Evolutionary conservation across 2,329 filamentous ascomycete genomes (phyloP).

Genomic region (Colletotrichum karsti): DNA sequence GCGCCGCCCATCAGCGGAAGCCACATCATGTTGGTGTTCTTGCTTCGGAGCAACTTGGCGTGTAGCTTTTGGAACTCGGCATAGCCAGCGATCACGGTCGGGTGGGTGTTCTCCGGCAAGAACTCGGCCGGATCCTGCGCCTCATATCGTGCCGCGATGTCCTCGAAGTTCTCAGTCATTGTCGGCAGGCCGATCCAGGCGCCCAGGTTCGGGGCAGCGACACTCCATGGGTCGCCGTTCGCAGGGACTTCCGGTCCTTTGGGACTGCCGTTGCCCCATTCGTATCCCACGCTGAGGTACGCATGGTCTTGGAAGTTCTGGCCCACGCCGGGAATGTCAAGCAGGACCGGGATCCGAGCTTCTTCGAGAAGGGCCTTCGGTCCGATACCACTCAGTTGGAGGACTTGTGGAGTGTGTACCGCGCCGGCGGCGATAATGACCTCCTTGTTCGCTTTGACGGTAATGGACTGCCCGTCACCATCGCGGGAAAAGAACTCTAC

Average conservation of each 20-base stretch:
- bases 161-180: conserved; percentile 28
- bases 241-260: background rate
- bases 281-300: conserved; percentile 33
- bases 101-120: conserved; percentile 30
- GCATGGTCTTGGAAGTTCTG: conserved; percentile 49
- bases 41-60: conserved; percentile 28
- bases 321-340: conserved; percentile 54
- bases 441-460: conserved; percentile 38
- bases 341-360: conserved; percentile 44
- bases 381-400: conserved; percentile 55
- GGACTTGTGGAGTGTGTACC: conserved; percentile 46
- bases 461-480: conserved; percentile 23
- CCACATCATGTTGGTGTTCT: conserved; percentile 27
- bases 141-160: conserved; percentile 27
- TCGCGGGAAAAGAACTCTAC: conserved; percentile 31
- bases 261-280: conserved; percentile 15
- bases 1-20: conserved; percentile 13
- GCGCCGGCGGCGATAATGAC: conserved; percentile 46
- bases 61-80: conserved; percentile 47
- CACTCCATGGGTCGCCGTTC: conserved; percentile 12
- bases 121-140: conserved; percentile 29
- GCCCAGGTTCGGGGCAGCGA: conserved; percentile 30
- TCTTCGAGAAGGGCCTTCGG: conserved; percentile 40
- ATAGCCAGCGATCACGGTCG: conserved; percentile 35
- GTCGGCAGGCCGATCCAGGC: conserved; percentile 33